phyloP scores from a whole-genome alignment of 768 basidiomycete genomes.

The Rubroboletus satanas region DNA sequence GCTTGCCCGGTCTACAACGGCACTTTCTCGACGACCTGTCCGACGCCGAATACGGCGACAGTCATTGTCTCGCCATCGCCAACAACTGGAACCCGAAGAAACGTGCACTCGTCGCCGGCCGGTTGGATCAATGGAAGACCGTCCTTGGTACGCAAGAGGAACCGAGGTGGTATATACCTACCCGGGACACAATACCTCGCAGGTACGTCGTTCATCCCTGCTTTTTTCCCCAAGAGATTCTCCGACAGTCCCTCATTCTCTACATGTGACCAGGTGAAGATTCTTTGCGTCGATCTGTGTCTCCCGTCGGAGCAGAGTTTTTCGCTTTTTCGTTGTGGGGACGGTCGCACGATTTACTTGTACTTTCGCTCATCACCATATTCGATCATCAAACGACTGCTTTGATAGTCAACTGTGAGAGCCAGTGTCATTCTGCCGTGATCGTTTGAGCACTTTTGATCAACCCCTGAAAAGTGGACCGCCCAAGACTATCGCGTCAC shows the following conservation, averaged over 20 bases:
- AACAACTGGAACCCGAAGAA: background rate
- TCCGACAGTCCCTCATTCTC: background rate
- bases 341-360: no score
- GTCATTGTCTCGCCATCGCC: background rate
- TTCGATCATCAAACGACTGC: no score
- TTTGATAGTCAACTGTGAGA: no score
- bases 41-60: background rate
- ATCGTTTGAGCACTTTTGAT: no score
- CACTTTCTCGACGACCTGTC: background rate
- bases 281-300: background rate
- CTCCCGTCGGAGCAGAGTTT: background rate
- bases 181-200: background rate
- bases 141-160: background rate
- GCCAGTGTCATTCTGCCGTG: no score
- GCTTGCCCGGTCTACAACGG: background rate
- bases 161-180: background rate
- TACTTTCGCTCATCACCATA: no score
- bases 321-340: no score
- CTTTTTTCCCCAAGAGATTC: background rate
- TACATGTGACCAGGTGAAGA: background rate
- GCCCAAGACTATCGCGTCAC: no score
- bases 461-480: no score
- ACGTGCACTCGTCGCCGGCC: background rate
- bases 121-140: background rate
- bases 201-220: background rate